These are phyloP conservation scores for Talaromyces sp. DNA, from an alignment of 2,329 filamentous ascomycete genomes.

Conservation along the genomic window DNA sequence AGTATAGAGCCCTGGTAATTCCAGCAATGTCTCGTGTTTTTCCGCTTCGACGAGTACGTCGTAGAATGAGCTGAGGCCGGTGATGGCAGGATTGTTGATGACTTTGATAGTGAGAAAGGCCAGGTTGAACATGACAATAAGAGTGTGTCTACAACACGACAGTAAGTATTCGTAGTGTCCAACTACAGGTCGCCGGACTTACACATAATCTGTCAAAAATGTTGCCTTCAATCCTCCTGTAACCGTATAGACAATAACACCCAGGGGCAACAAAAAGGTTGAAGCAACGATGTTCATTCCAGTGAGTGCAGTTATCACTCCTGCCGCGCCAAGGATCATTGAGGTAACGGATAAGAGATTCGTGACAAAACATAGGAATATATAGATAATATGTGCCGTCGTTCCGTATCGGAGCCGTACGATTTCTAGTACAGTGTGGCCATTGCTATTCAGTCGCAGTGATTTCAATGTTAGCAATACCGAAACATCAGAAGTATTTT, in stretches of 20 bases:
- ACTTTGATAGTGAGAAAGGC: conserved; percentile 16
- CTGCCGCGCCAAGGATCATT: conserved; percentile 18
- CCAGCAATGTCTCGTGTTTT: conserved; percentile 19
- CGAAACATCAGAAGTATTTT: neutral
- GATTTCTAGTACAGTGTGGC: conserved; percentile 18
- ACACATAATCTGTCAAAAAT: conserved; percentile 20
- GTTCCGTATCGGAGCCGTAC: conserved; percentile 16
- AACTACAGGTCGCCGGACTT: neutral
- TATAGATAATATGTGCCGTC: conserved; percentile 16
- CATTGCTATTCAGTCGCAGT: conserved; percentile 7
- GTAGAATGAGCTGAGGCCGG: conserved; percentile 15
- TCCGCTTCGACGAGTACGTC: conserved; percentile 14
- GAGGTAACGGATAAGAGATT: conserved; percentile 16
- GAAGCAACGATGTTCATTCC: conserved; percentile 20
- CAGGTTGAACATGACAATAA: conserved; percentile 15
- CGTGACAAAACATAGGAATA: conserved; percentile 19
- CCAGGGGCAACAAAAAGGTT: conserved; percentile 16
- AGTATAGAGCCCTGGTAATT: conserved; percentile 18
- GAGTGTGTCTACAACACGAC: conserved; percentile 7
- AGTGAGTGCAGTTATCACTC: conserved; percentile 7
- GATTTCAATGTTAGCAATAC: neutral
- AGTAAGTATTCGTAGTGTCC: neutral
- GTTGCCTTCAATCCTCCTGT: conserved; percentile 18
- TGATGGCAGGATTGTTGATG: conserved; percentile 17
- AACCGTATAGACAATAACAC: conserved; percentile 17